phyloP scores from a whole-genome alignment of 176 grass and related monocot genomes.

The Rhynchospora pubera region DNA sequence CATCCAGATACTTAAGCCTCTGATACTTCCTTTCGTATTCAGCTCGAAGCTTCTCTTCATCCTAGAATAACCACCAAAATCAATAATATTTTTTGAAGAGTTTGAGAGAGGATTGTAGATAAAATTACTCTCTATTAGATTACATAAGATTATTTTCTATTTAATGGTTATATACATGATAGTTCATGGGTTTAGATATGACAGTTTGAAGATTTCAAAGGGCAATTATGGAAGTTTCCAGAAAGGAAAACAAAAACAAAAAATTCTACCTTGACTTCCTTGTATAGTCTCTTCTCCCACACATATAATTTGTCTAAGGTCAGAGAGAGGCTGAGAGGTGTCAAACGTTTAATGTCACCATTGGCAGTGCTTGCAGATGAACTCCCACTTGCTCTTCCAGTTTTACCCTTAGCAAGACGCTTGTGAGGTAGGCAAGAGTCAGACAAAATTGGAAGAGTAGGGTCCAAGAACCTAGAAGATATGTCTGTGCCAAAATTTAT shows the following conservation, averaged over 20 bases:
- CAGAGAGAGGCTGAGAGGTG: conserved; percentile 37
- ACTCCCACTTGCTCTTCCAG: background rate
- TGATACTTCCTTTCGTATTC: conserved; percentile 48
- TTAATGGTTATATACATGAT: no score
- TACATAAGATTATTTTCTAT: background rate
- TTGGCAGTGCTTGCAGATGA: background rate
- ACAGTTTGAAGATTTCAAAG: background rate
- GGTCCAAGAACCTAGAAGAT: conserved; percentile 44
- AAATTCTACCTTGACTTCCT: conserved; percentile 67
- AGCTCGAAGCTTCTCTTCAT: conserved; percentile 64
- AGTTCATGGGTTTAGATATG: background rate
- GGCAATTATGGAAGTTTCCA: background rate
- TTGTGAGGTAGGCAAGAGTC: conserved; percentile 44
- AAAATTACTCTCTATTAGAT: background rate
- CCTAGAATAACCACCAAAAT: conserved; percentile 92
- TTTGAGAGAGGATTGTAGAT: background rate
- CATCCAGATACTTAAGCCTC: conserved; percentile 46
- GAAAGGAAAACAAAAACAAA: background rate
- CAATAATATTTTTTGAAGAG: background rate
- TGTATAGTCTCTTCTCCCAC: conserved; percentile 91
- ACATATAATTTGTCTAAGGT: conserved; percentile 79
- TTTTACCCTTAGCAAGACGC: background rate
- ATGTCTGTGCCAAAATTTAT: conserved; percentile 46
- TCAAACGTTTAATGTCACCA: conserved; percentile 10
- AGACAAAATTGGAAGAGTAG: conserved; percentile 28